Evolutionary conservation across 345 rosid species (phyloP).

Genomic region (Boechera divaricarpa): DNA sequence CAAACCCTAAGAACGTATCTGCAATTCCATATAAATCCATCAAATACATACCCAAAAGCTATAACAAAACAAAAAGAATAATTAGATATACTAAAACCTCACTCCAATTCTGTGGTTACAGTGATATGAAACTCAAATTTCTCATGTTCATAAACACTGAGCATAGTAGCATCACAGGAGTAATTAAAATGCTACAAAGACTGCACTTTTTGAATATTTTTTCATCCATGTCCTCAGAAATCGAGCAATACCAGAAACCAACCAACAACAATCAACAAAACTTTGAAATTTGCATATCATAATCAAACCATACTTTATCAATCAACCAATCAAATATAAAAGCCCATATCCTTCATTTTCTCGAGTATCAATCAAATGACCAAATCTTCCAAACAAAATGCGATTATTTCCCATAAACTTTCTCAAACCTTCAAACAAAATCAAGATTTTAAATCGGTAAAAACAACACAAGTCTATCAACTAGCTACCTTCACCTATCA

Average conservation of each 20-base stretch:
- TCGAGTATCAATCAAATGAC: conserved; percentile 6
- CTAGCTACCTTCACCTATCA: background rate
- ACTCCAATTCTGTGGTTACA: background rate
- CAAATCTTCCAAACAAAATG: conserved; percentile 7
- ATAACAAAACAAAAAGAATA: background rate
- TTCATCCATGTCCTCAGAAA: conserved; percentile 22
- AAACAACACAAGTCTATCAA: background rate
- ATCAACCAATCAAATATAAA: background rate
- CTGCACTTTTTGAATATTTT: background rate
- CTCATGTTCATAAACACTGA: background rate
- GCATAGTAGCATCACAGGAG: conserved; percentile 22
- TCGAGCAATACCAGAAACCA: conserved; percentile 15
- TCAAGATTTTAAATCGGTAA: background rate
- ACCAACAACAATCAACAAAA: conserved; percentile 7
- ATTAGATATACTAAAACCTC: background rate
- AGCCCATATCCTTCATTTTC: background rate
- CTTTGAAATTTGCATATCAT: background rate
- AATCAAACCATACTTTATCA: background rate
- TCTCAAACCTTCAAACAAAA: conserved; percentile 2
- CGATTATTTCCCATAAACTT: background rate
- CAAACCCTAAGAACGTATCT: conserved; percentile 83
- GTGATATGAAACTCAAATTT: background rate
- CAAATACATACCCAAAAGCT: background rate
- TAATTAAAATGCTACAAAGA: conserved; percentile 6
- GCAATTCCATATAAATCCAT: conserved; percentile 45